Percentiles rank a stretch among this genome's conserved stretches.
These are phyloP conservation scores for Cercospora sojina DNA, from an alignment of 2,329 filamentous ascomycete genomes.

Conservation along the genomic window DNA sequence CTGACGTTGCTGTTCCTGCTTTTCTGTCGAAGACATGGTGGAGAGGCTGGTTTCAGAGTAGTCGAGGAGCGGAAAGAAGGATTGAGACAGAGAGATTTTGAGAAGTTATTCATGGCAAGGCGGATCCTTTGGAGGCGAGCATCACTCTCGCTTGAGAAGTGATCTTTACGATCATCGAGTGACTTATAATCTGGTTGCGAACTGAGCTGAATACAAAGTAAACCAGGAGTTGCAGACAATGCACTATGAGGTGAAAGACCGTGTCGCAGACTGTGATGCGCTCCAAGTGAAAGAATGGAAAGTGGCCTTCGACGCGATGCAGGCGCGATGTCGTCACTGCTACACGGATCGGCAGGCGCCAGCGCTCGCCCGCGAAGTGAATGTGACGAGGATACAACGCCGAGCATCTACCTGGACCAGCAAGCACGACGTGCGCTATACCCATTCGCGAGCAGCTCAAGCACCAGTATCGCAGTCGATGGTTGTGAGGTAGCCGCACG, in stretches of 20 bases:
- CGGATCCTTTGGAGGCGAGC: not conserved
- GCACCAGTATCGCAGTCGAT: not conserved
- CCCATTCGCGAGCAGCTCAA: not conserved
- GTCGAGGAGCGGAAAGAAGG: not conserved
- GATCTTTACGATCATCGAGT: not conserved
- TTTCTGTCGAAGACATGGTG: conserved; percentile 7
- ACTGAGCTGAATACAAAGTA: not conserved
- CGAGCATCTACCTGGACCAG: not conserved
- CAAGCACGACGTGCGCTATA: not conserved
- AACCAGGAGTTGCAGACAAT: not conserved
- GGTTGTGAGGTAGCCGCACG: not conserved
- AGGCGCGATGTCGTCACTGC: conserved; percentile 7
- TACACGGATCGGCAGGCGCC: conserved; percentile 3
- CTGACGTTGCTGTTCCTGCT: not conserved
- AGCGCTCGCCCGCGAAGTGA: conserved; percentile 8
- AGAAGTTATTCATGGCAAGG: conserved; percentile 14
- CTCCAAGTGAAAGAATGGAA: conserved; percentile 3
- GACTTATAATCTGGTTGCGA: not conserved
- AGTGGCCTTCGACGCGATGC: conserved; percentile 2
- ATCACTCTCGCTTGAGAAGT: conserved; percentile 9
- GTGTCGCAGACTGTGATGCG: not conserved
- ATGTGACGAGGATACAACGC: conserved; percentile 7
- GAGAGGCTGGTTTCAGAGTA: not conserved
- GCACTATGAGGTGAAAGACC: not conserved
- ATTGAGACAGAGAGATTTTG: not conserved